A percentile compares a stretch with the other conserved stretches of the same genome.
These are phyloP conservation scores for Pyrus bretschneideri DNA, from an alignment of 306 rosid genomes.

Conservation along the genomic window DNA sequence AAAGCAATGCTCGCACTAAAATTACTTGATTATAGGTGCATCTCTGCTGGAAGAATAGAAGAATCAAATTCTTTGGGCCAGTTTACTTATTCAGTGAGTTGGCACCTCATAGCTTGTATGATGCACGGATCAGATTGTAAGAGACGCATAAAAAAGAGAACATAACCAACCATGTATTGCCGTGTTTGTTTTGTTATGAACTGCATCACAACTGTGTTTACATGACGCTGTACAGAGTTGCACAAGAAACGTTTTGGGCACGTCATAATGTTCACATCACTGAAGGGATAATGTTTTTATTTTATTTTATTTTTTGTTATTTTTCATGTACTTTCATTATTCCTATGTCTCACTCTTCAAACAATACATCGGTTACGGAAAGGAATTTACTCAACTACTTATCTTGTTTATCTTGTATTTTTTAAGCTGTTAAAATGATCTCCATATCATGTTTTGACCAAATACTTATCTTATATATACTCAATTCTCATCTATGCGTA, in stretches of 20 bases:
- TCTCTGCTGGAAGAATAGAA: background rate
- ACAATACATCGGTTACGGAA: background rate
- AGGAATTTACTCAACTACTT: background rate
- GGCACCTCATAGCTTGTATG: background rate
- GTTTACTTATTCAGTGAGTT: background rate
- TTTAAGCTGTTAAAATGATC: background rate
- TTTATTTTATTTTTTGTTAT: background rate
- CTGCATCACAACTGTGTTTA: background rate
- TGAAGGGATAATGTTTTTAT: background rate
- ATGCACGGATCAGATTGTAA: background rate
- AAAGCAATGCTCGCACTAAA: background rate
- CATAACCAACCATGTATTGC: background rate
- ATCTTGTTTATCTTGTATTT: background rate
- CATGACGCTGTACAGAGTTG: background rate
- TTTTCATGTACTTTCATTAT: background rate
- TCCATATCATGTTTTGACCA: background rate
- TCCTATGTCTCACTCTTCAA: background rate
- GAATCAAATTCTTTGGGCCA: background rate
- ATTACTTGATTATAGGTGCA: background rate
- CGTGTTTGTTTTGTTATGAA: background rate
- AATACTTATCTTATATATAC: background rate
- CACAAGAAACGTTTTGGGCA: background rate
- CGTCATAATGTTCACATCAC: background rate
- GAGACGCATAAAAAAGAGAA: background rate
- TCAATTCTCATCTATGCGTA: background rate